Percentiles rank a stretch among this genome's conserved stretches.
Conservation (phyloP, 345 rosid species). For the Psidium guajava region DNA sequence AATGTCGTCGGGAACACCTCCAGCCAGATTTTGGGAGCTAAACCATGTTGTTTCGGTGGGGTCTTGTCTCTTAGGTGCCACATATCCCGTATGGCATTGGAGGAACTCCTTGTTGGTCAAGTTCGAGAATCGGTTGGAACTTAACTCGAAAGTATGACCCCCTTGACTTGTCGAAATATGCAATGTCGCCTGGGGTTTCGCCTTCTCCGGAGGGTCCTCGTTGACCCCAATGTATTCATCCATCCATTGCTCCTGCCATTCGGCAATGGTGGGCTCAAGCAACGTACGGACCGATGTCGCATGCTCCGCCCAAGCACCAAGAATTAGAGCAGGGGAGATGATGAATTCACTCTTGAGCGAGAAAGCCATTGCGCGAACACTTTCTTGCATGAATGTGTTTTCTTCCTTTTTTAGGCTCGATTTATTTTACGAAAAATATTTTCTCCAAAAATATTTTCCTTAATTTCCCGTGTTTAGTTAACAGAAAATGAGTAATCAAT, state of each 20-base stretch:
- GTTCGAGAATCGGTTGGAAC: constrained; percentile 20
- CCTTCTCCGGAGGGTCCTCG: constrained; percentile 9
- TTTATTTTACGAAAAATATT: too few relatives aligned
- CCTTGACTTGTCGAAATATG: constrained; percentile 5
- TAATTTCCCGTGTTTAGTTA: too few relatives aligned
- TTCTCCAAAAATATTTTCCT: too few relatives aligned
- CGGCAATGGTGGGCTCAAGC: background rate
- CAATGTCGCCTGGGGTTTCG: constrained; percentile 11
- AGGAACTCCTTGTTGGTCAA: constrained; percentile 17
- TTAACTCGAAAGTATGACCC: constrained; percentile 10
- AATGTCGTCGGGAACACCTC: background rate
- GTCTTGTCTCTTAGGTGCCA: background rate
- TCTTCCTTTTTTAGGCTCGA: background rate
- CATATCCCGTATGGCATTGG: background rate
- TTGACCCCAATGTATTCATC: background rate
- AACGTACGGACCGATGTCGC: background rate
- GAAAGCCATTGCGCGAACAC: background rate
- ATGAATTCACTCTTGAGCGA: background rate
- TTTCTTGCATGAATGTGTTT: background rate
- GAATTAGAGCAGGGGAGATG: background rate
- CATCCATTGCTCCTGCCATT: background rate
- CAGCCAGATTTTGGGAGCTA: background rate
- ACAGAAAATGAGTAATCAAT: too few relatives aligned
- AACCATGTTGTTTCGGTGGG: background rate
- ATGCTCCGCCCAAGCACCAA: background rate